Base-by-base conservation (phyloP, 768 basidiomycete species). In the Chalciporus sphaerocephalus region DNA sequence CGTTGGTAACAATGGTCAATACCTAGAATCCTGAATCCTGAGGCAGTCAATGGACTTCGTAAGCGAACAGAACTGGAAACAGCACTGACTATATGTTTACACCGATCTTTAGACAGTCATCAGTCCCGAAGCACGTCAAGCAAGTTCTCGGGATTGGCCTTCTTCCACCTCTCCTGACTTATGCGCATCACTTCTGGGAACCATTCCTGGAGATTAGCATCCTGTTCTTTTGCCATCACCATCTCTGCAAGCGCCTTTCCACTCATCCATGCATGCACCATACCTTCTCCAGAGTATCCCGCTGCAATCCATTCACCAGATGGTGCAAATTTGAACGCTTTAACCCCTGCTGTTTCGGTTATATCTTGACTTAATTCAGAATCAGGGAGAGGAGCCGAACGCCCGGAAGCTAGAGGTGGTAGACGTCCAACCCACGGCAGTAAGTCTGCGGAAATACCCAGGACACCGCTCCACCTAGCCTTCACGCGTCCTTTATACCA, bases 281-380 rank as follows among this genome's bases (percentile, higher is more conserved):
- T 85, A 3, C 85, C 85, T 54, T 88, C 85, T 0, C 85, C 85
- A 2, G 75, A 71, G 57, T 81, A 87, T 15, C 84, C 85, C 3
- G 81, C 84, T 20, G 79, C 72, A 18, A 87, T 75, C 85, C 85
- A 87, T 60, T 87, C 85, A 11, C 83, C 84, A 1, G 81, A 66
- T 0, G 58, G 48, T 8, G 71, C 67, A 34, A 52, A 46, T 7
- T 48, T 25, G 11, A 37, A 43, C 0, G 20, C 13, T 15, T 46
- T 42, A 9, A n/a, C n/a, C n/a, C 48, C 20, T n/a, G 34, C 34
- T 11, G 28, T 37, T 13, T 24, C 28, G 2, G 13, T n/a, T 7
- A 44, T 41, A 5, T n/a, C 30, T 7, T n/a, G 30, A 32, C 15
- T n/a, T 32, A n/a, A n/a, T 6, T 7, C 30, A n/a, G 13, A 32